Evolutionary conservation across 2,329 filamentous ascomycete genomes (phyloP).

Genomic region (Raffaelea ambrosiae): DNA sequence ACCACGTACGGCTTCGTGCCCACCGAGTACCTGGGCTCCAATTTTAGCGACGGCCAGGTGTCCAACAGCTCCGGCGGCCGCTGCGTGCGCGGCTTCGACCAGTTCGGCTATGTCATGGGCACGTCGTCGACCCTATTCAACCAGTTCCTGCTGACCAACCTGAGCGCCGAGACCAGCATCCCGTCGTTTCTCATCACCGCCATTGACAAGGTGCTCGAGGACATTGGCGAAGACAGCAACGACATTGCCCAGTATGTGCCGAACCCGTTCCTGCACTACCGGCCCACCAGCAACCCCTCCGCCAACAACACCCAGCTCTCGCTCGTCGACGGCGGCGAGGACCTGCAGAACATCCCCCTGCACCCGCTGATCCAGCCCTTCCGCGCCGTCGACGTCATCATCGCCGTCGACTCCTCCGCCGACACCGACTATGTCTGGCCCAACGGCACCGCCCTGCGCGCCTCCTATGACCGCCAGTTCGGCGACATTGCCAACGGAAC

Average conservation of each 20-base stretch:
- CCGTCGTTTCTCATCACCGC: constrained; percentile 42
- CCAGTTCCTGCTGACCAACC: constrained; percentile 58
- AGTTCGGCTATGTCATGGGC: constrained; percentile 74
- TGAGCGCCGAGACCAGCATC: constrained; percentile 33
- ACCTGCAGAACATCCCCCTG: constrained; percentile 42
- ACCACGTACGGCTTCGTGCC: constrained; percentile 52
- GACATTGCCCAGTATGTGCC: constrained; percentile 44
- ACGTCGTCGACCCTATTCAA: constrained; percentile 84
- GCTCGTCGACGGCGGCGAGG: constrained; percentile 41
- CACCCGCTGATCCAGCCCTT: constrained; percentile 40
- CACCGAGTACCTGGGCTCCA: constrained; percentile 51
- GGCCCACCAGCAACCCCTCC: constrained; percentile 27
- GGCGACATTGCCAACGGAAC: constrained; percentile 40
- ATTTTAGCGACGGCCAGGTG: constrained; percentile 46
- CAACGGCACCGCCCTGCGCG: constrained; percentile 49
- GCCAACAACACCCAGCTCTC: constrained; percentile 27
- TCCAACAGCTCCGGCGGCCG: constrained; percentile 36
- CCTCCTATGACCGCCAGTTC: constrained; percentile 47
- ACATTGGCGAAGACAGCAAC: constrained; percentile 44
- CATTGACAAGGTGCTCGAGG: constrained; percentile 41
- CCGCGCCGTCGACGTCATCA: constrained; percentile 51
- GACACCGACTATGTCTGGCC: constrained; percentile 52
- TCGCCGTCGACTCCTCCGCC: constrained; percentile 56
- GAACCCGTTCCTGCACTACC: constrained; percentile 53
- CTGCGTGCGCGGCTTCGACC: constrained; percentile 76